Base-by-base conservation (phyloP, 1,284 basidiomycete genomes). In the Cryptococcus floricola region DNA sequence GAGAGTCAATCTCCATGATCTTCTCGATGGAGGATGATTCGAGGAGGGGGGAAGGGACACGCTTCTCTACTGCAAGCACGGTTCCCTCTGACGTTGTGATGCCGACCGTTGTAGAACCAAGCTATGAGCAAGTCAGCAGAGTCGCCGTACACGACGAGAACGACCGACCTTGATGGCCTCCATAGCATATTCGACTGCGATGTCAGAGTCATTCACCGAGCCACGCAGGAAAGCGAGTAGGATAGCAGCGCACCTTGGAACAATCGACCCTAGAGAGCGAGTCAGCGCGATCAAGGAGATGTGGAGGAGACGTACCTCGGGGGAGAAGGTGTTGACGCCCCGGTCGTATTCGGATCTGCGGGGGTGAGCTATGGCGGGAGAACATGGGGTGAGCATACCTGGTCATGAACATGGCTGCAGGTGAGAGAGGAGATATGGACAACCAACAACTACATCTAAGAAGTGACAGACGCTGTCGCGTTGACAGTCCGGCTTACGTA, bases 1-100 rank as follows among this genome's bases (percentile, higher is more conserved):
- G 96, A 16, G 79, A 72, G 79, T 99, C 96, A 69, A 98, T 97
- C 81, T 98, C 95, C 94, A 98, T 98, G 75, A 99, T 98, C 82
- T 98, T 98, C 77, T 99, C 96, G 74, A 99, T 95, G 54, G 92
- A 94, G 61, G 86, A 89, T 18, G 91, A 87, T 80, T 98, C 96
- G 65, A 98, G 86, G 53, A 99, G 84, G 25, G 92, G 89, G 0
- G 94, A 98, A 78, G 97, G 94, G 52, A 97, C 92, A 75, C 96
- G 92, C 81, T 98, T 98, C 82, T 99, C 96, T 60, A 98, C 93
- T 51, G 86, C 96, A 60, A 99, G 87, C 58, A 98, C 83, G 62
- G 94, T 89, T 57, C 96, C 96, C 64, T 91, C 82, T 39, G 85
- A 82, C 7, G 91, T 93, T 63, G 84, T 83, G 69, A 95, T 87